Evolutionary conservation across 1,139 yeast species (phyloP), one percentile per base, ranked within the genome.

Genomic region (Pichia sp.): DNA sequence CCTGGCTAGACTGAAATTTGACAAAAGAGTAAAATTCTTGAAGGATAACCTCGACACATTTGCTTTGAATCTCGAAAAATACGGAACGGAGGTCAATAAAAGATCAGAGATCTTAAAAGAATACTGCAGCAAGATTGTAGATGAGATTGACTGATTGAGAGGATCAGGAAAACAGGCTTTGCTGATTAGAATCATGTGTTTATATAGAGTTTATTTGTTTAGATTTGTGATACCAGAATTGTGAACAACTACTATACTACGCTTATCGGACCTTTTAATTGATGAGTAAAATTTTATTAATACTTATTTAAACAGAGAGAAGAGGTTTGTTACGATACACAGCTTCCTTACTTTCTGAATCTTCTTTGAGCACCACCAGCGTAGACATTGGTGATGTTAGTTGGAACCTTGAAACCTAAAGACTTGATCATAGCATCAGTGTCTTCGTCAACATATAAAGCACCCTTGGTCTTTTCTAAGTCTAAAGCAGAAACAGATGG

Each of bases 401-500:
- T 79, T 74, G 97, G 96, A 74, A 92, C 83, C 81, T 90, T 86
- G 87, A 93, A 90, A 75, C 99, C 99, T 75, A 95, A 85, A 70
- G 92, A 74, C 82, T 90, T 90, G 74, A 95, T 93, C 80, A 95
- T 86, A 75, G 88, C 96, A 75, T 95, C 92, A 73, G 99, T 93
- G 81, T 92, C 97, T 75, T 89, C 83, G 79, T 95, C 99, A 76
- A 95, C 96, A 80, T 90, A 95, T 78, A 95, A 89, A 75, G 88
- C 95, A 77, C 92, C 92, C 80, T 90, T 90, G 77, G 90, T 84
- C 88, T 90, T 92, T 70, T 96, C 85, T 76, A 92, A 87, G 83
- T 92, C 98, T 78, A 95, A 89, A 77, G 99, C 99, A 76, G 99
- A 95, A 75, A 92, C 96, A 78, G 92, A 98, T 81, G 99, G 99